Evolutionary conservation across 352 stramenopile species (phyloP), one percentile per base, ranked within the genome.

Genomic region (Globisporangium paroecandrum): DNA sequence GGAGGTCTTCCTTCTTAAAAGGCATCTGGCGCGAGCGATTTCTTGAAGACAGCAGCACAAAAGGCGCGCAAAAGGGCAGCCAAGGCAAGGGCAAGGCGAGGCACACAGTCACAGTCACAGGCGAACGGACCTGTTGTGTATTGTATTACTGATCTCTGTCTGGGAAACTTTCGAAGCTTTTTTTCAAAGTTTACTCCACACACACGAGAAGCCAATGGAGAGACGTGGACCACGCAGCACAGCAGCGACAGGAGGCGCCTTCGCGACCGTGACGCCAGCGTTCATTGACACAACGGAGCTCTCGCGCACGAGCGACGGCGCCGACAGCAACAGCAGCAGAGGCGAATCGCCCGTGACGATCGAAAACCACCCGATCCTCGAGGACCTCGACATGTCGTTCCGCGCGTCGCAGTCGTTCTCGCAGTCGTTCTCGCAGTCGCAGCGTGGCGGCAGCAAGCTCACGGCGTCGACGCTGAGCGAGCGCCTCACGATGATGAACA

Each of bases 401-500:
- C 58, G 65, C 53, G 53, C 58, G 13, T 66, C 58, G 18, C 58
- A 66, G 34, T 67, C 62, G 46, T 69, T 71, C 29, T 49, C 65
- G 4, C 27, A 29, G 27, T 29, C 27, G 27, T 29, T 29, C 27
- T 29, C 27, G 25, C 58, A 64, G 15, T 62, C 61, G 2, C 69
- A 63, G 20, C 66, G 62, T 22, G 34, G 47, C 46, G 56, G 53
- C 34, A 53, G 25, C 65, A 43, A 58, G 8, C 46, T 70, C 25
- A 64, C 56, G 22, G 59, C 66, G 51, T 74, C 72, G 36, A 73
- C 79, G 56, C 76, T 90, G 36, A 72, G 75, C 46, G 81, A 89
- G 58, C 79, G 79, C 22, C 76, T 85, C 36, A 87, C 79, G 3
- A 83, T 84, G 72, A 85, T 83, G 76, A 85, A 85, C 61, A 82